phyloP scores from a whole-genome alignment of 1,139 yeast genomes.

The Kurtzmaniella quercitrusa region DNA sequence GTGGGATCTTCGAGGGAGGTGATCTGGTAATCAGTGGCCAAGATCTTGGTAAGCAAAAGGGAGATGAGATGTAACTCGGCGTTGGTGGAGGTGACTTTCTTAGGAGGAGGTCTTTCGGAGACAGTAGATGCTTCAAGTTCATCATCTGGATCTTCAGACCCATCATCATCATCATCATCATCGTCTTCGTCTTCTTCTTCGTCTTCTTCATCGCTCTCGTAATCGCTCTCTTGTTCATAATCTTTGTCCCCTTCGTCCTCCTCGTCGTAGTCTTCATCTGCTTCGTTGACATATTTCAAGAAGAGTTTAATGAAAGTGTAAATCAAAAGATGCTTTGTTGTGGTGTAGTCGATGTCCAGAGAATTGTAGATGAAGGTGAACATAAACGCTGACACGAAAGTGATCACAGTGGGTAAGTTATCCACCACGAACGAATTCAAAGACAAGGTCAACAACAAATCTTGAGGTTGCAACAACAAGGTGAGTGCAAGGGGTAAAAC shows the following conservation, averaged over 20 bases:
- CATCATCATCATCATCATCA: slow-evolving; percentile 13
- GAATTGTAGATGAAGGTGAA: slow-evolving; percentile 30
- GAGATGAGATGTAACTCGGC: slow-evolving; percentile 37
- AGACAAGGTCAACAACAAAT: slow-evolving; percentile 30
- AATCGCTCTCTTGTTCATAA: slow-evolving; percentile 13
- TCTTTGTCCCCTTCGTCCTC: slow-evolving; percentile 11
- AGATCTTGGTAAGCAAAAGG: slow-evolving; percentile 21
- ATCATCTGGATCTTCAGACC: slow-evolving; percentile 4
- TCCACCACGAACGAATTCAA: slow-evolving; percentile 35
- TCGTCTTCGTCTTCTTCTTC: slow-evolving; percentile 9
- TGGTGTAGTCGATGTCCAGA: slow-evolving; percentile 14
- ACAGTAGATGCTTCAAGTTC: slow-evolving; percentile 6
- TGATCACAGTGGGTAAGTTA: slow-evolving; percentile 27
- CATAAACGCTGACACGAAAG: slow-evolving; percentile 24
- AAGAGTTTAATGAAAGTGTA: slow-evolving; percentile 22
- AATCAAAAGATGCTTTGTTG: slow-evolving; percentile 19
- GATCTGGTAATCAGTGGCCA: not conserved
- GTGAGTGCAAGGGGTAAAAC: slow-evolving; percentile 28
- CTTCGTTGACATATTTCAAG: slow-evolving; percentile 26
- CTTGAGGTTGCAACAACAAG: slow-evolving; percentile 18
- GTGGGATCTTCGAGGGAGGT: slow-evolving; percentile 8
- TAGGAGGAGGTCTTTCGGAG: not conserved
- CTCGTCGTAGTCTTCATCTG: slow-evolving; percentile 9
- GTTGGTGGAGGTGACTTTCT: slow-evolving; percentile 20
- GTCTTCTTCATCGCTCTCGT: slow-evolving; percentile 14